phyloP scores from a whole-genome alignment of 2,329 filamentous ascomycete species.

The Colletotrichum eleusines region DNA sequence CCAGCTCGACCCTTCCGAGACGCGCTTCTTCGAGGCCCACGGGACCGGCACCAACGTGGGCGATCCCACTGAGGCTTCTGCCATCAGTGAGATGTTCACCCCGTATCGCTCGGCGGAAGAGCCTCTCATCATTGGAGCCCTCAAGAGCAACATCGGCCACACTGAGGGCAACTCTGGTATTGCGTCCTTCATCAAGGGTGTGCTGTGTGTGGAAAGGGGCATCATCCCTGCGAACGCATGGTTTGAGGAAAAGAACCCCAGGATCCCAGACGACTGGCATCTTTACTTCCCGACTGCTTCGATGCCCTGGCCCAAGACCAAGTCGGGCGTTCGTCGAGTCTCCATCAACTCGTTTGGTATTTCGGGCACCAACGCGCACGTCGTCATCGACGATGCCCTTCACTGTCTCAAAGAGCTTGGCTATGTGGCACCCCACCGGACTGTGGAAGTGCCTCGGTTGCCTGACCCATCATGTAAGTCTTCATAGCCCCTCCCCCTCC shows the following conservation, averaged over 20 bases:
- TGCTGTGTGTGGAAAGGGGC: slow-evolving; percentile 47
- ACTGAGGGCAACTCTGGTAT: slow-evolving; percentile 40
- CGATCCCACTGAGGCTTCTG: slow-evolving; percentile 65
- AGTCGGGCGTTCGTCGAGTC: slow-evolving; percentile 58
- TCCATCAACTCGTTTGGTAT: slow-evolving; percentile 57
- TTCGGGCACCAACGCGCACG: slow-evolving; percentile 21
- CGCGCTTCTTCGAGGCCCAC: too few species aligned
- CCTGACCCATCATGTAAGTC: not conserved
- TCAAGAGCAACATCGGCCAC: slow-evolving; percentile 47
- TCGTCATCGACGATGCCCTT: not conserved
- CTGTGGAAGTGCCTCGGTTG: not conserved
- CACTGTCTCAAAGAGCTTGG: not conserved
- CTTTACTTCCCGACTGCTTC: slow-evolving; percentile 49
- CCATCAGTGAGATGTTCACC: slow-evolving; percentile 58
- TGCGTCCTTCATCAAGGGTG: slow-evolving; percentile 45
- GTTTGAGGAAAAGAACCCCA: slow-evolving; percentile 47
- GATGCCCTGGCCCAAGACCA: slow-evolving; percentile 42
- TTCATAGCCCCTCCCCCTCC: not conserved
- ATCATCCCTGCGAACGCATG: slow-evolving; percentile 48
- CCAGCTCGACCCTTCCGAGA: accelerated
- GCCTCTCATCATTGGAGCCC: slow-evolving; percentile 43
- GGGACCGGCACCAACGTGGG: slow-evolving; percentile 53
- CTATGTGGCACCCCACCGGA: slow-evolving; percentile 3
- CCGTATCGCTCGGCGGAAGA: slow-evolving; percentile 51
- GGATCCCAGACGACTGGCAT: slow-evolving; percentile 46